Evolutionary conservation across 2,329 filamentous ascomycete genomes (phyloP), one percentile per base, ranked within the genome.

Genomic region (Monilinia vaccinii-corymbosi): DNA sequence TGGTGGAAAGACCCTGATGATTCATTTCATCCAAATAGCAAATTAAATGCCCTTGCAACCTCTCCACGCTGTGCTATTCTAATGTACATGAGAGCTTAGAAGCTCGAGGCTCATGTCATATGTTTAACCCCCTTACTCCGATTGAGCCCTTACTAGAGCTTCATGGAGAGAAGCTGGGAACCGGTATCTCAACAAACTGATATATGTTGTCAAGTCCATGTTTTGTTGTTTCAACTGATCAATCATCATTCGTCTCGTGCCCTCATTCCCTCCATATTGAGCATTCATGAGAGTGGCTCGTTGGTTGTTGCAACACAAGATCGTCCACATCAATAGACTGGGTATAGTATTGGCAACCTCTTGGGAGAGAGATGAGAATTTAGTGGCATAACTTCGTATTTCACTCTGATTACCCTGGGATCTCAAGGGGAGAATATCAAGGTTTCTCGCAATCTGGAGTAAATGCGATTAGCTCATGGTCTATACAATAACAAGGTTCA

Each of bases 171-270:
- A 83, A 42, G 89, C 88, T 55, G 91, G 90, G 76, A 97, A 82
- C 70, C 94, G 86, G 75, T 96, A 97, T 71, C 89, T 86, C 71
- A 97, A 84, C 80, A 96, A 85, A 60, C 91, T 93, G 18, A 91
- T 93, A 77, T 96, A 97, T 16, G 94, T 88, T 78, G 94, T 96
- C 69, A 97, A 75, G 74, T 97, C 93, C 73, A 91, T 85, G 44
- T 89, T 91, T 77, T 89, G 90, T 73, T 88, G 84, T 75, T 88
- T 83, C 70, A 95, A 77, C 69, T 87, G 80, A 61, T 87, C 84
- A 56, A 87, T 84, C 75, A 91, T 81, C 73, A 78, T 75, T 71
- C 76, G 79, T 70, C 80, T 78, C 65, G 80, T 87, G 60, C 81
- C 81, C 70, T 85, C 84, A 73, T 87, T 87, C 64, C 83, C 87